phyloP scores from a whole-genome alignment of 192 early-diverging fungal species.

The Allomyces arbusculus region DNA sequence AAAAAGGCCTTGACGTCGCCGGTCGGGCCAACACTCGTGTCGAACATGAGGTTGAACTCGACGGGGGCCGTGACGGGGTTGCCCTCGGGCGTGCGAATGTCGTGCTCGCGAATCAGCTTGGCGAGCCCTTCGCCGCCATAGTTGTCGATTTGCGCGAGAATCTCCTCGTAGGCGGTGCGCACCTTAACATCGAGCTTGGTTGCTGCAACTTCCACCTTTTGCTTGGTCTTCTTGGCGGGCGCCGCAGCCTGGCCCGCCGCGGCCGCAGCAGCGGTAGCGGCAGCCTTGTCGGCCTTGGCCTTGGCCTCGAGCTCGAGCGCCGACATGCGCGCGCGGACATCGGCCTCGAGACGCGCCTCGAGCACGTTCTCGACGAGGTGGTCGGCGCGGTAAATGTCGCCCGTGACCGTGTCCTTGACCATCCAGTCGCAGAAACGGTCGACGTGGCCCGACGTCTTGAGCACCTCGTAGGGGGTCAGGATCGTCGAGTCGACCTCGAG shows the following conservation, averaged over 20 bases:
- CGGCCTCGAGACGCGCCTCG: conserved; percentile 71
- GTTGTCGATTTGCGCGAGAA: conserved; percentile 92
- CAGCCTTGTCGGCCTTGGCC: not conserved
- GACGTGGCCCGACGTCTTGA: conserved; percentile 98
- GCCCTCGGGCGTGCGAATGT: conserved; percentile 78
- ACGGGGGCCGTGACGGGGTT: conserved; percentile 76
- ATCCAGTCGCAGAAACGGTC: conserved; percentile 98
- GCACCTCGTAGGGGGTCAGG: conserved; percentile 84
- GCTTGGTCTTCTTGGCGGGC: conserved; percentile 44
- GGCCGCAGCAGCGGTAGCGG: not conserved
- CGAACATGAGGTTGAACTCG: conserved; percentile 99
- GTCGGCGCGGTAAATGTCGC: conserved; percentile 91
- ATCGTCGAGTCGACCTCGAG: conserved; percentile 95
- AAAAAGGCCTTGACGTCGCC: conserved; percentile 85
- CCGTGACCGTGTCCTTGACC: conserved; percentile 77
- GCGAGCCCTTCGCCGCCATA: conserved; percentile 66
- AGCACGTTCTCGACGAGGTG: conserved; percentile 90
- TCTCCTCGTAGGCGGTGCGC: conserved; percentile 52
- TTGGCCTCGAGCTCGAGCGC: conserved; percentile 10
- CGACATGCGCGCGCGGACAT: conserved; percentile 41
- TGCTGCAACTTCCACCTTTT: conserved; percentile 37
- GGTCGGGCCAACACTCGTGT: conserved; percentile 91
- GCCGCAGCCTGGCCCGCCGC: conserved; percentile 12
- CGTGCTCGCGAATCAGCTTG: conserved; percentile 58
- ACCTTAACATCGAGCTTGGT: conserved; percentile 37